phyloP scores from a whole-genome alignment of 495 filamentous ascomycete genomes.

The Penicillium egyptiacum region DNA sequence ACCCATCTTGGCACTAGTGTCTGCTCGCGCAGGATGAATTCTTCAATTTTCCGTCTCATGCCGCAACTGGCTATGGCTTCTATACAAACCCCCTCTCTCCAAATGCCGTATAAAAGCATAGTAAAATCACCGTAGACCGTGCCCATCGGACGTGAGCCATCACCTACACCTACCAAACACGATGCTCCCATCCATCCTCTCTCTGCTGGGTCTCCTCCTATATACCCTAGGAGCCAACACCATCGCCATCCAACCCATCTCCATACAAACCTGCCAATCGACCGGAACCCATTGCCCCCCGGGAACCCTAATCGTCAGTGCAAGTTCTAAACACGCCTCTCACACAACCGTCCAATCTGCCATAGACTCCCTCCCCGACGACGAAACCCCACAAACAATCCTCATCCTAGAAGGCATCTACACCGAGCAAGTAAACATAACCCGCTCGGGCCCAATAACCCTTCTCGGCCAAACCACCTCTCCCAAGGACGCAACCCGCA shows the following conservation, averaged over 20 bases:
- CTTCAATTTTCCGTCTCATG: constrained; percentile 5
- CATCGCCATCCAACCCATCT: constrained; percentile 6
- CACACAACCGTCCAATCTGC: constrained; percentile 54
- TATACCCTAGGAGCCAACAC: constrained; percentile 5
- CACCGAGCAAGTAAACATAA: constrained; percentile 61
- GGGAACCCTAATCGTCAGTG: constrained; percentile 51
- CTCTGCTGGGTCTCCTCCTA: constrained; percentile 15
- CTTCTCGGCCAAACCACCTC: constrained; percentile 53
- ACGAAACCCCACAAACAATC: constrained; percentile 50
- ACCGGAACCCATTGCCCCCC: constrained; percentile 42
- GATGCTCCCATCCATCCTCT: constrained; percentile 12
- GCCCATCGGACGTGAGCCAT: neutral
- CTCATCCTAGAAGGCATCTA: constrained; percentile 57
- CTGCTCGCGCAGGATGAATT: constrained; percentile 1
- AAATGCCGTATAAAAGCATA: neutral
- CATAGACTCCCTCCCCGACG: constrained; percentile 53
- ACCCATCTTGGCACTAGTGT: constrained; percentile 7
- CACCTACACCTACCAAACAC: neutral
- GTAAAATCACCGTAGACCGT: neutral
- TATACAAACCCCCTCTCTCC: neutral
- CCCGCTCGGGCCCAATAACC: constrained; percentile 54
- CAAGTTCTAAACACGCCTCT: constrained; percentile 30
- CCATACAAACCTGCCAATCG: constrained; percentile 20
- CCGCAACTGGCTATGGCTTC: neutral
- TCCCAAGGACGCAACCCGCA: constrained; percentile 37